phyloP scores from a whole-genome alignment of 2,329 filamentous ascomycete species.

The Dryadomyces quercivorus region DNA sequence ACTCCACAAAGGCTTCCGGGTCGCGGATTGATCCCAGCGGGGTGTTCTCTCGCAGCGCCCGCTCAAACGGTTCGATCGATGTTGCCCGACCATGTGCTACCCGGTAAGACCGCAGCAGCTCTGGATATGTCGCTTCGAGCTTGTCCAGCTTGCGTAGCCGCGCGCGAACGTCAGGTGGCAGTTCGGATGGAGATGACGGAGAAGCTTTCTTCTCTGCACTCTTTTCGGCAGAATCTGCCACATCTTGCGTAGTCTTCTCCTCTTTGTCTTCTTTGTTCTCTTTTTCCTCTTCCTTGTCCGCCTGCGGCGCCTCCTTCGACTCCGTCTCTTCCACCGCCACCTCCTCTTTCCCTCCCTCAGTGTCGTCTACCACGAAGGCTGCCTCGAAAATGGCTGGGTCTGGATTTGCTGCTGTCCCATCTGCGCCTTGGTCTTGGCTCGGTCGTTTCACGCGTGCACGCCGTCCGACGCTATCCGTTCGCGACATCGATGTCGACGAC shows the following conservation, averaged over 20 bases:
- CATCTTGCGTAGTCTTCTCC: not conserved
- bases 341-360: slow-evolving; percentile 32
- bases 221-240: not conserved
- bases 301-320: not conserved
- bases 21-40: slow-evolving; percentile 82
- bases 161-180: slow-evolving; percentile 61
- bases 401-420: slow-evolving; percentile 38
- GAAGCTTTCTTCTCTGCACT: not conserved
- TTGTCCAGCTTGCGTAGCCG: slow-evolving; percentile 82
- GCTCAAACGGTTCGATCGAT: slow-evolving; percentile 87
- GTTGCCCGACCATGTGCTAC: slow-evolving; percentile 79
- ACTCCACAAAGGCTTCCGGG: slow-evolving; percentile 74
- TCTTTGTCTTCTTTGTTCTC: not conserved
- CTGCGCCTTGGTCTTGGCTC: slow-evolving; percentile 19
- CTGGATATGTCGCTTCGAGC: slow-evolving; percentile 80
- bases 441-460: slow-evolving; percentile 29
- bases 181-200: slow-evolving; percentile 28
- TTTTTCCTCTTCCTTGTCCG: not conserved
- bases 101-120: slow-evolving; percentile 82
- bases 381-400: slow-evolving; percentile 83
- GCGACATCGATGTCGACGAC: slow-evolving; percentile 31
- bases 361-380: slow-evolving; percentile 77
- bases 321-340: not conserved
- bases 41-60: slow-evolving; percentile 80
- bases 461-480: slow-evolving; percentile 21